Evolutionary conservation across 768 basidiomycete genomes (phyloP), one percentile per base, ranked within the genome.

Genomic region (Cystobasidium tubakii): DNA sequence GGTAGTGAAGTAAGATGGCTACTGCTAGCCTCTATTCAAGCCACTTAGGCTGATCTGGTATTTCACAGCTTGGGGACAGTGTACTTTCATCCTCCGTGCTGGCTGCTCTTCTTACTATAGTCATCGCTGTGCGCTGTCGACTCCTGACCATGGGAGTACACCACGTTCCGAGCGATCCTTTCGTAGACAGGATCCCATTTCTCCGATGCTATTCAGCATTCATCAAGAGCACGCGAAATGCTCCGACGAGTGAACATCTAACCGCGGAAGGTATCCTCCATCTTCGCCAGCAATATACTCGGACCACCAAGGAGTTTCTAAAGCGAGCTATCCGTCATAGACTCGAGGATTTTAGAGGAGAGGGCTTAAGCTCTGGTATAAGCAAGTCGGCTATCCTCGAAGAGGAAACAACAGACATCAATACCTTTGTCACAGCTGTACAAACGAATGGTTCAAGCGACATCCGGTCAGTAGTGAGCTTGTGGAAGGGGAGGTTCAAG

Each of bases 91-190:
- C 71, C 0, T 23, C 72, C 6, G 43, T 69, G 10, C 62, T 77
- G 1, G 55, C 74, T 0, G 76, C 66, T 9, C 21, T 77, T 6
- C 57, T 76, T 17, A 63, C 53, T 33, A 50, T 74, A n/a, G 75
- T 70, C 19, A 63, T 74, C 39, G 55, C 66, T 23, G 34, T 73
- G 25, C 33, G 73, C 1, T 23, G 43, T n/a, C 33, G 66, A 27
- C 54, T 76, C 31, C 33, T 62, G 42, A 53, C 63, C 10, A 62
- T 76, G 25, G 62, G 60, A 3, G 57, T 62, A n/a, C 31, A 62
- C 43, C 74, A 74, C 43, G 74, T 74, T 31, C 73, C 74, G n/a
- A 53, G 50, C 10, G 70, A 75, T 34, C 74, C 74, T 1, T 75
- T 75, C 43, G 33, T 39, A 19, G 53, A 75, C n/a, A n/a, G 74